Percentiles rank a stretch among this genome's conserved stretches.
Evolutionary conservation across 306 rosid genomes (phyloP).

Genomic region (Mimosa pudica): DNA sequence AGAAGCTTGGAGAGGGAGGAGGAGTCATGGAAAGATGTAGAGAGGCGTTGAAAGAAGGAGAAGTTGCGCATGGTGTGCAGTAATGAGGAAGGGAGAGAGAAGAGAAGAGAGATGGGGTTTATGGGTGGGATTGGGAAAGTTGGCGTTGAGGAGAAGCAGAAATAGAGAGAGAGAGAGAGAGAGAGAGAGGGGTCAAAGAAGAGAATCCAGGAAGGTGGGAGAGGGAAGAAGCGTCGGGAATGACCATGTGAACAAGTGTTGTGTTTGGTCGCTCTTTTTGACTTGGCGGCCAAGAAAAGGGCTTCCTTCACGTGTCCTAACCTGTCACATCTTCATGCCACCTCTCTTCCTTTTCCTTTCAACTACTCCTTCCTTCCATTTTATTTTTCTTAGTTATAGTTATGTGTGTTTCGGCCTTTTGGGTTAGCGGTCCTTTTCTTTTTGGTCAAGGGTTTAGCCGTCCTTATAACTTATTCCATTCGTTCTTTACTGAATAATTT

Average conservation of each 20-base stretch:
- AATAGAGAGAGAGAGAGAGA: background rate
- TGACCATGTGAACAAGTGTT: background rate
- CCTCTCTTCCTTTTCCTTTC: no score
- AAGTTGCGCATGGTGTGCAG: conserved; percentile 50
- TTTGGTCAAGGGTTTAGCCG: no score
- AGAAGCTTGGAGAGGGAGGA: conserved; percentile 59
- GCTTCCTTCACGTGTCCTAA: conserved; percentile 38
- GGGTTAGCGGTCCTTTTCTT: no score
- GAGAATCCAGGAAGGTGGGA: conserved; percentile 42
- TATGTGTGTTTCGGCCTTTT: no score
- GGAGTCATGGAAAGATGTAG: conserved; percentile 51
- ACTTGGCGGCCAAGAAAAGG: conserved; percentile 53
- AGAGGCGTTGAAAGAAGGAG: conserved; percentile 47
- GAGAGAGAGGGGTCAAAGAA: background rate
- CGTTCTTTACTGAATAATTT: no score
- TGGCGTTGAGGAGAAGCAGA: background rate
- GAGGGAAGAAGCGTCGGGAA: background rate
- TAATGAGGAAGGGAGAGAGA: conserved; percentile 14
- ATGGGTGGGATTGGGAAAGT: background rate
- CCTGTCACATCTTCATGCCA: background rate
- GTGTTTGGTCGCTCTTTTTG: background rate
- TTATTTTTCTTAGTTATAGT: no score
- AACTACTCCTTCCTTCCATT: no score
- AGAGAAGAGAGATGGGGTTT: background rate
- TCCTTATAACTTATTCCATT: no score